Conservation (phyloP, 2,329 filamentous ascomycete genomes). For the Curvularia hawaiiensis region DNA sequence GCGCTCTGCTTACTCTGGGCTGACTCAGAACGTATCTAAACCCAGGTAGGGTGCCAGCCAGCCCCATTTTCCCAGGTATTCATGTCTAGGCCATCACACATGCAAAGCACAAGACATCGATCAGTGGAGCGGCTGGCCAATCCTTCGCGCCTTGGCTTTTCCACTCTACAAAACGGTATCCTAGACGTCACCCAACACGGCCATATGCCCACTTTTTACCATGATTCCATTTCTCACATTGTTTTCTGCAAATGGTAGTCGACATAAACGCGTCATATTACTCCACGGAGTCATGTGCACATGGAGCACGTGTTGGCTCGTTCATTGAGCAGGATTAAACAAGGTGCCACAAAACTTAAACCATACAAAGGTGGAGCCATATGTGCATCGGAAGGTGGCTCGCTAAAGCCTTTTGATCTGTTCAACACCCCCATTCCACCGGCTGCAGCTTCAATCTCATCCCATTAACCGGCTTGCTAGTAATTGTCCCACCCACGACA, state of each 20-base stretch:
- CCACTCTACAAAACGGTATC: neutral
- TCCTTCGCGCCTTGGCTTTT: neutral
- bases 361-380: neutral
- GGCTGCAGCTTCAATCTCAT: slow-evolving; percentile 43
- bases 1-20: neutral
- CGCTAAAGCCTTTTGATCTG: neutral
- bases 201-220: neutral
- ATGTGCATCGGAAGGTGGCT: neutral
- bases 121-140: neutral
- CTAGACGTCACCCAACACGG: neutral
- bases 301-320: neutral
- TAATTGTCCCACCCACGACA: slow-evolving; percentile 42
- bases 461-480: slow-evolving; percentile 47
- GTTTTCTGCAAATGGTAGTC: neutral
- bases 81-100: neutral
- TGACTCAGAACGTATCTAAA: neutral
- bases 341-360: neutral
- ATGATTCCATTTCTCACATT: neutral
- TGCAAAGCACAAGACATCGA: neutral
- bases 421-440: slow-evolving; percentile 26
- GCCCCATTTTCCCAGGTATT: neutral
- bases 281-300: neutral
- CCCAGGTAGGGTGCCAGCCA: neutral
- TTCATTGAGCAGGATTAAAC: neutral
- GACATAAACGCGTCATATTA: neutral